These are phyloP conservation scores for Chaetomium fimeti DNA, from an alignment of 495 filamentous ascomycete genomes.

Conservation along the genomic window DNA sequence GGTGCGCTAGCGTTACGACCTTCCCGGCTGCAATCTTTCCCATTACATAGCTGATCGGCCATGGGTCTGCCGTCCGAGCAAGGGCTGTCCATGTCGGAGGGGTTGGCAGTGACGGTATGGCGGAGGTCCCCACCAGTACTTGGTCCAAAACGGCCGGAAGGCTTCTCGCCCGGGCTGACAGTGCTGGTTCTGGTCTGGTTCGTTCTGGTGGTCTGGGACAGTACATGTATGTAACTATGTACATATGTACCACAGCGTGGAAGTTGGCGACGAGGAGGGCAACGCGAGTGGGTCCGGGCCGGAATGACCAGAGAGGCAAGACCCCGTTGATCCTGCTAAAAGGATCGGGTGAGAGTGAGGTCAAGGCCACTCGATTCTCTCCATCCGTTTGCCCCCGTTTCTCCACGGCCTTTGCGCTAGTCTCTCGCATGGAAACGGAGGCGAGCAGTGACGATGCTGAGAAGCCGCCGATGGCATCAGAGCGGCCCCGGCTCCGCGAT, in stretches of 20 bases:
- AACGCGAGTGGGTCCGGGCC: not conserved
- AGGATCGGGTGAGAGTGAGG: slow-evolving; percentile 2
- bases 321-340: slow-evolving; percentile 41
- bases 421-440: slow-evolving; percentile 12
- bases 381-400: not conserved
- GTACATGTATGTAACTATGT: too few species aligned
- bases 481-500: not conserved
- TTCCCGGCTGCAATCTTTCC: slow-evolving; percentile 23
- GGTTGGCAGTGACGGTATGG: slow-evolving; percentile 14
- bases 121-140: slow-evolving; percentile 3
- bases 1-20: not conserved
- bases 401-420: not conserved
- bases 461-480: not conserved
- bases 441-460: slow-evolving; percentile 16
- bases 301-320: slow-evolving; percentile 29
- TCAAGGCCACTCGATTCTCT: not conserved
- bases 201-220: too few species aligned
- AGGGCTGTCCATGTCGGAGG: slow-evolving; percentile 31
- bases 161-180: not conserved
- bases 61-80: slow-evolving; percentile 33
- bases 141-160: not conserved
- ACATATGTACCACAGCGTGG: slow-evolving; percentile 12
- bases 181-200: not conserved
- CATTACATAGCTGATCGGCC: slow-evolving; percentile 39
- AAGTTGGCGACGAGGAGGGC: slow-evolving; percentile 12